Base-by-base conservation (phyloP, 176 grass and related monocot species). In the Aegilops bicornis region DNA sequence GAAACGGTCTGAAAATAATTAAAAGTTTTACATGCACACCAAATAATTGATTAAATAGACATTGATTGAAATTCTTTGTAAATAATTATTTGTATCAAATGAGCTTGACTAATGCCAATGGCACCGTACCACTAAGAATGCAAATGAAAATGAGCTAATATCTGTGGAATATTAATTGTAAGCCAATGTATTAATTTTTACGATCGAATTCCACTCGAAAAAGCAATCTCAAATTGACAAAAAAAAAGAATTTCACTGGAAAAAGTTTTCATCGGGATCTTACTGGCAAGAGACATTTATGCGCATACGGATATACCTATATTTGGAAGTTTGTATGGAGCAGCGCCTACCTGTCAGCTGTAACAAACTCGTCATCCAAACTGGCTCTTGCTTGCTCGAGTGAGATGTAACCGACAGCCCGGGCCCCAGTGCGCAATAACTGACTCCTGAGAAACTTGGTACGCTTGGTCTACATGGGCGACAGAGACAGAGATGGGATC, bases 301-400 rank as follows among this genome's bases (percentile, higher is more conserved):
- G 77, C 77, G 23, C 77, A 64, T 64, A 64, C 14, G 35, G 58
- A 61, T 58, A 64, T 79, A 62, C 13, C 56, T n/a, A 39, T 36
- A 7, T 15, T 40, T 79, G 58, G 35, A 79, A 58, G 59, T 37
- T 64, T 79, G 35, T 42, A 63, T 25, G 58, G 4, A 79, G 58
- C 56, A 30, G 42, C 47, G 72, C 3, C 14, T 43, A 10, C 42
- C 24, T 50, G 70, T 73, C 70, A 74, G 72, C 72, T 48, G 73
- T 31, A 76, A 76, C 25, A 78, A 35, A 58, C 75, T 40, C 77
- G 22, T 63, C 77, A 63, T 23, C 35, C 68, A 58, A 29, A 83
- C n/a, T 83, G 81, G 68, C 80, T 37, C 45, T 47, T 47, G 45
- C 29, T 48, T 9, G 60, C 33, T 63, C 58, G 22, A 79, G 33